phyloP scores from a whole-genome alignment of 2,329 filamentous ascomycete genomes.

The Penicillium sp. region DNA sequence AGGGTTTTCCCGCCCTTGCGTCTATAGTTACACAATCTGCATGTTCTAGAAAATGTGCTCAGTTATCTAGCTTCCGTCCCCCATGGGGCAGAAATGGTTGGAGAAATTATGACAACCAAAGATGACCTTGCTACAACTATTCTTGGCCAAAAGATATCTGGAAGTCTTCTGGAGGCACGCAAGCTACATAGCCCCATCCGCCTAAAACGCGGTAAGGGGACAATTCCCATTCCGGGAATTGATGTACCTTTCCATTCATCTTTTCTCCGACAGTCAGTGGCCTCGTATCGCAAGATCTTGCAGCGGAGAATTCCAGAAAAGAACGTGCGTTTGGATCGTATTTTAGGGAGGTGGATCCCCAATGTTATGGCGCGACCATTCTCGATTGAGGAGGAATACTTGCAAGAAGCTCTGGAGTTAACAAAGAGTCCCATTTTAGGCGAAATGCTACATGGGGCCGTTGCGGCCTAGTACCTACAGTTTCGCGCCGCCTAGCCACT shows the following conservation, averaged over 20 bases:
- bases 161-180: not conserved
- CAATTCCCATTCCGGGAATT: conserved; percentile 85
- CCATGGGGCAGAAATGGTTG: not conserved
- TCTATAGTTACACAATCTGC: not conserved
- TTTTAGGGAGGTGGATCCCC: conserved; percentile 97
- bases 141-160: not conserved
- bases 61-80: not conserved
- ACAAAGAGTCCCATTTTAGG: conserved; percentile 67
- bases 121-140: not conserved
- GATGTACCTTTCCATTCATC: conserved; percentile 99
- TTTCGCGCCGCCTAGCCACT: too few species aligned
- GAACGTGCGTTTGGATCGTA: conserved; percentile 91
- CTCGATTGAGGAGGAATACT: conserved; percentile 95
- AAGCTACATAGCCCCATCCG: conserved; percentile 42
- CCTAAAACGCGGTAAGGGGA: conserved; percentile 91
- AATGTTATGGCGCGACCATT: conserved; percentile 97
- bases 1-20: not conserved
- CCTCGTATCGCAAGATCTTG: conserved; percentile 95
- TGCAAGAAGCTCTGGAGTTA: conserved; percentile 93
- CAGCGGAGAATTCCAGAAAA: conserved; percentile 99
- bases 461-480: not conserved
- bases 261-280: conserved; percentile 94
- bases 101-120: conserved; percentile 2
- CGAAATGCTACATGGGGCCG: conserved; percentile 42
- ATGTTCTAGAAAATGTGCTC: conserved; percentile 1